Conservation (phyloP, 1,139 yeast genomes). For the Pichia sp. region DNA sequence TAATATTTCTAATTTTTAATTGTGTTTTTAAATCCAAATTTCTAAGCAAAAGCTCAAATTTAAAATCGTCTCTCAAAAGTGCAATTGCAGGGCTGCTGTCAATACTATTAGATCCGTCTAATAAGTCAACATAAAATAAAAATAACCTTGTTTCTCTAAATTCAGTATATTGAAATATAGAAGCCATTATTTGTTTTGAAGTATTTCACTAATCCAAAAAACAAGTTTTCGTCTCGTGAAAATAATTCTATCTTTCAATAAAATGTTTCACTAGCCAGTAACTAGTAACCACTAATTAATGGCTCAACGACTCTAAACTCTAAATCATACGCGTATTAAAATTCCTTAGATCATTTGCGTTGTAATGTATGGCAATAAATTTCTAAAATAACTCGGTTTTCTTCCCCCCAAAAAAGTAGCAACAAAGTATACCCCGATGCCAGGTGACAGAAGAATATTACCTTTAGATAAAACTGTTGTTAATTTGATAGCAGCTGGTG, state of each 20-base stretch:
- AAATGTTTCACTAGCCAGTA: no score
- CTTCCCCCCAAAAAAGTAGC: no score
- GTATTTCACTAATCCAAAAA: no score
- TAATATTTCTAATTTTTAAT: constrained; percentile 20
- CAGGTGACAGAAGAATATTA: constrained; percentile 19
- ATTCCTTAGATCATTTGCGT: no score
- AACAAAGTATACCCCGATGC: neutral
- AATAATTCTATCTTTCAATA: no score
- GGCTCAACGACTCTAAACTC: no score
- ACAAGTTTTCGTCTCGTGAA: no score
- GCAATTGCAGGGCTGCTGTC: neutral
- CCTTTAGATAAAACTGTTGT: constrained; percentile 65
- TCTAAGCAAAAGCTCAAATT: constrained; percentile 25
- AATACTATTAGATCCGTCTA: neutral
- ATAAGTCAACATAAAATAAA: constrained; percentile 8
- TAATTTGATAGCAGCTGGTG: constrained; percentile 95
- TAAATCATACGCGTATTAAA: no score
- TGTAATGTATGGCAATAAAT: no score
- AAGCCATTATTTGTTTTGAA: neutral
- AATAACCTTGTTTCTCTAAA: neutral
- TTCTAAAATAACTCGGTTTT: no score
- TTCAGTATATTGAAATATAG: neutral
- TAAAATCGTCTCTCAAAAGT: constrained; percentile 24
- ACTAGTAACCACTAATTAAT: no score
- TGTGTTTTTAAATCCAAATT: constrained; percentile 21